These are phyloP conservation scores for Blastobotrys mokoenaii DNA, from an alignment of 805 yeast species.

Conservation along the genomic window DNA sequence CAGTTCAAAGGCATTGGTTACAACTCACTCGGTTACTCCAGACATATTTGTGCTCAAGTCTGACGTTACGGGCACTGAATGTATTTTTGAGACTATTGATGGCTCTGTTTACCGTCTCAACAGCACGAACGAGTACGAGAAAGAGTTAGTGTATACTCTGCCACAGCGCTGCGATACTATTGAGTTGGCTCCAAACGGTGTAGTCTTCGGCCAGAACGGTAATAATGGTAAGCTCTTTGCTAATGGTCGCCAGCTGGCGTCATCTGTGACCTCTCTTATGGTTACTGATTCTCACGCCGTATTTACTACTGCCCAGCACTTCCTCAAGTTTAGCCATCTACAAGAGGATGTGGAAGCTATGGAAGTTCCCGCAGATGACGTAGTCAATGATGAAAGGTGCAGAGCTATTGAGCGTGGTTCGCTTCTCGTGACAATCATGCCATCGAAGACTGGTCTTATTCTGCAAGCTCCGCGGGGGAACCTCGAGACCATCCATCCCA, in stretches of 20 bases:
- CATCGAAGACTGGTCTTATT: conserved; percentile 72
- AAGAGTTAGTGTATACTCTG: conserved; percentile 28
- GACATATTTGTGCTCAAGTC: conserved; percentile 52
- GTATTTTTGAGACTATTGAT: conserved; percentile 55
- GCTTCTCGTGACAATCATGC: conserved; percentile 68
- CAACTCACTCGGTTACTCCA: conserved; percentile 34
- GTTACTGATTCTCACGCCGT: conserved; percentile 63
- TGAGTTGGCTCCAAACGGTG: conserved; percentile 9
- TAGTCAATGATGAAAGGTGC: conserved; percentile 62
- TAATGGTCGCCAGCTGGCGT: conserved; percentile 48
- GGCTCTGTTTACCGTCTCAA: conserved; percentile 41
- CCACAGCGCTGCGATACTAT: conserved; percentile 59
- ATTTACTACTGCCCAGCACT: conserved; percentile 83
- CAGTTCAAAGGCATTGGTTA: conserved; percentile 10
- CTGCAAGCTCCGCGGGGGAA: conserved; percentile 96
- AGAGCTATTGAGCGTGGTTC: conserved; percentile 92
- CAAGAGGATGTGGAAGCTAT: conserved; percentile 26
- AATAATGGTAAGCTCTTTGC: conserved; percentile 78
- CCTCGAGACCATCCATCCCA: conserved; percentile 85
- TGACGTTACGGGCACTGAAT: conserved; percentile 33
- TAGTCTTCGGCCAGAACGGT: conserved; percentile 51
- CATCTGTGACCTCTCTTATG: conserved; percentile 75
- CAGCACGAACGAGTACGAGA: neutral
- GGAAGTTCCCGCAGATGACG: conserved; percentile 29
- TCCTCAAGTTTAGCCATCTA: conserved; percentile 73